Evolutionary conservation across 2,329 filamentous ascomycete genomes (phyloP), one percentile per base, ranked within the genome.

Genomic region (Cladosporium oxysporum): DNA sequence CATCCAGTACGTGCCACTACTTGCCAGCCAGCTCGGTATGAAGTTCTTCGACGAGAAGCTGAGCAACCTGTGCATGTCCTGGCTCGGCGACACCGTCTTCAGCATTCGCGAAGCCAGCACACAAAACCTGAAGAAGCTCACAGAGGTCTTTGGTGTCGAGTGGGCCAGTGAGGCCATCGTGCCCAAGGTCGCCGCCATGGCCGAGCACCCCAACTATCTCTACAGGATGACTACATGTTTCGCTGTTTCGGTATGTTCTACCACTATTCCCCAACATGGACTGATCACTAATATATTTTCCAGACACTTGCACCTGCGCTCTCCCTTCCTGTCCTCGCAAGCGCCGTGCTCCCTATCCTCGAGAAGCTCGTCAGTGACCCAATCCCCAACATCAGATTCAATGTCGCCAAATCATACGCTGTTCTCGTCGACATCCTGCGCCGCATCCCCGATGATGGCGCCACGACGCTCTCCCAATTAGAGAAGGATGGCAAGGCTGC

Each of bases 161-260:
- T 99, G 95, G 95, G 94, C 95, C 52, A 96, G 90, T 79, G 91
- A 93, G 77, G 93, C 93, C 57, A 99, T 99, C 76, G 96, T 99
- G 73, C 95, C 95, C 67, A 98, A 98, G 84, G 95, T 99, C 70
- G 95, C 97, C 86, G 91, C 91, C 44, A 98, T 99, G 95, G 95
- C 95, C 67, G 91, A 92, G 76, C 95, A 99, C 79, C 92, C 94
- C 68, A 99, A 99, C 83, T 99, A 99, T 79, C 90, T 99, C 62
- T 99, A 99, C 86, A 88, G 95, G 78, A 99, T 99, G 95, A 99
- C 95, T 11, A 99, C 95, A n/a, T 98, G 94, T 83, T 99, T 99
- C 79, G 95, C 95, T 69, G 96, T 99, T 71, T 94, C 93, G 73
- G 95, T 99, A 86, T 84, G 91, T 86, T n/a, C 10, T 37, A 16